Evolutionary conservation across 169 alveolate genomes (phyloP), one percentile per base, ranked within the genome.

Genomic region (Plasmodium malariae): DNA sequence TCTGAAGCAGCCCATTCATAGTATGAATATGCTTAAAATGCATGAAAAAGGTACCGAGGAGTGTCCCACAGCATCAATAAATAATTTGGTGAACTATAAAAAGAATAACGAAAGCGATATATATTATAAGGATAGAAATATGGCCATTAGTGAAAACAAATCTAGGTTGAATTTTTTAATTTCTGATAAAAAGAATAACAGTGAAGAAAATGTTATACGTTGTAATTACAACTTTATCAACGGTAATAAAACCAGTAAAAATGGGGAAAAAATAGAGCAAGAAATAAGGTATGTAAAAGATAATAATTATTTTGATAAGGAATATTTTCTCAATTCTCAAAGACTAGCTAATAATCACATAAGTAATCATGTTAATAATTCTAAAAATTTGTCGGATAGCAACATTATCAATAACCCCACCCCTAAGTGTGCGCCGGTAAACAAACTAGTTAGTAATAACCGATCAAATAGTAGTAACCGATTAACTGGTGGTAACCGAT

Each of bases 131-230:
- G n/a, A 71, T 51, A 51, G 7, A 14, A 26, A 49, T 48, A 51
- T 0, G 45, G 48, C 5, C 30, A 21, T 2, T 26, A 24, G 62
- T 63, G 49, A 34, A 1, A 4, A 34, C 26, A 63, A 14, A n/a
- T 5, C n/a, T n/a, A 34, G 21, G n/a, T n/a, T n/a, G n/a, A n/a
- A n/a, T n/a, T n/a, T n/a, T n/a, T n/a, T n/a, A n/a, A n/a, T n/a
- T n/a, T n/a, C n/a, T n/a, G n/a, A n/a, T 68, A 40, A 21, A 45
- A 4, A 68, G 11, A 70, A 70, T 70, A 12, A 49, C 12, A 26
- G 1, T n/a, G 30, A 3, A 34, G n/a, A 30, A 48, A 49, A 21
- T 14, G 17, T 9, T 3, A 14, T 34, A 32, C 17, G 30, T 48
- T 11, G 30, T 26, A 70, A 5, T 70, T 3, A 32, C 49, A 49